These are phyloP conservation scores for Xylariaceae sp. DNA, from an alignment of 2,329 filamentous ascomycete genomes.

Conservation along the genomic window DNA sequence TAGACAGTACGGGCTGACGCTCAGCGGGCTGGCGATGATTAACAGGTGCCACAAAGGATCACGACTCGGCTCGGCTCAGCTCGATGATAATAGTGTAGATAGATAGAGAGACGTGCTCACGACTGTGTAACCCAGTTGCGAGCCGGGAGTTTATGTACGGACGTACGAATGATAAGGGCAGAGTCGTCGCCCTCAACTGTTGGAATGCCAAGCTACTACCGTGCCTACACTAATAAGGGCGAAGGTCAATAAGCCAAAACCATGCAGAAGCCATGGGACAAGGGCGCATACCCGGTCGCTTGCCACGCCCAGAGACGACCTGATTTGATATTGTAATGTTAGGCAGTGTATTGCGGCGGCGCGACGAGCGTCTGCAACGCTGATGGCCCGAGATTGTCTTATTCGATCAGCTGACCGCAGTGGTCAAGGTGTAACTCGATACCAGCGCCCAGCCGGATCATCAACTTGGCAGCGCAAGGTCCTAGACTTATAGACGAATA, in stretches of 20 bases:
- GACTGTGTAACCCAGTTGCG: not conserved
- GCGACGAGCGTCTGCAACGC: slow-evolving; percentile 4
- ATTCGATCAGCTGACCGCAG: slow-evolving; percentile 7
- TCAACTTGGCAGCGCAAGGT: slow-evolving; percentile 18
- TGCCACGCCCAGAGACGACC: slow-evolving; percentile 10
- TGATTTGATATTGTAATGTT: slow-evolving; percentile 10
- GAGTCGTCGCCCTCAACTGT: not conserved
- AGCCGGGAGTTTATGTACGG: not conserved
- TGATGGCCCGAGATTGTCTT: slow-evolving; percentile 20
- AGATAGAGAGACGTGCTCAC: no score
- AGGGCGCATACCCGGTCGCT: not conserved
- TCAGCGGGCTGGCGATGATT: not conserved
- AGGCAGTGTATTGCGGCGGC: not conserved
- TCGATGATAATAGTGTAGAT: not conserved
- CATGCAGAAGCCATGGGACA: slow-evolving; percentile 3
- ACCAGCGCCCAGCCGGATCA: slow-evolving; percentile 15
- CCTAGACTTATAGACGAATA: slow-evolving; percentile 17
- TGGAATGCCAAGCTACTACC: slow-evolving; percentile 1
- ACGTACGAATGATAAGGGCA: not conserved
- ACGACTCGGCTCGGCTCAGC: slow-evolving; percentile 3
- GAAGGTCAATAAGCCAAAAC: slow-evolving; percentile 1
- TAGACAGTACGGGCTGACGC: not conserved
- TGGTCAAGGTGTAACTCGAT: slow-evolving; percentile 14
- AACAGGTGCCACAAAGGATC: not conserved
- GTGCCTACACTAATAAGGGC: not conserved